Evolutionary conservation across 2,329 filamentous ascomycete genomes (phyloP).

Genomic region (Fusarium sarcochroum): DNA sequence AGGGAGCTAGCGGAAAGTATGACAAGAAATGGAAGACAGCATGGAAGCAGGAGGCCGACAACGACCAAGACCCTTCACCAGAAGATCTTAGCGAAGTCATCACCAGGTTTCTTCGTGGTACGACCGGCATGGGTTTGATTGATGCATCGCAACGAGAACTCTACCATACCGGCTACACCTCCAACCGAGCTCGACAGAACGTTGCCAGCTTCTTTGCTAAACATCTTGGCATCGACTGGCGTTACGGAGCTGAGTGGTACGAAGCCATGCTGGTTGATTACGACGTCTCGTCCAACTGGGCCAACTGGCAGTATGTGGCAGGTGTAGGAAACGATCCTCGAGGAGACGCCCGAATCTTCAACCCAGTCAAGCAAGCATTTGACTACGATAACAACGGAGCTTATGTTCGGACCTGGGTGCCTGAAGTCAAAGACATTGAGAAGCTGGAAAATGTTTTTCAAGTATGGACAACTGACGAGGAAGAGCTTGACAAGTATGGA

Average conservation of each 20-base stretch:
- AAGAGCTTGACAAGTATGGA: slow-evolving; percentile 69
- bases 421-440: slow-evolving; percentile 71
- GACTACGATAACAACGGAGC: slow-evolving; percentile 80
- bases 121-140: slow-evolving; percentile 81
- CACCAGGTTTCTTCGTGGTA: slow-evolving; percentile 73
- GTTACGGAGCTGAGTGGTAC: slow-evolving; percentile 86
- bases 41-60: slow-evolving; percentile 47
- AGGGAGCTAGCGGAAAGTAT: slow-evolving; percentile 59
- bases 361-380: slow-evolving; percentile 84
- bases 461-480: slow-evolving; percentile 73
- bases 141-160: slow-evolving; percentile 84
- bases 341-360: slow-evolving; percentile 80
- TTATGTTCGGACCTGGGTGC: slow-evolving; percentile 81
- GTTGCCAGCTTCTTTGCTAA: slow-evolving; percentile 81
- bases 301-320: slow-evolving; percentile 86
- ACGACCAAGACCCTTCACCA: slow-evolving; percentile 57
- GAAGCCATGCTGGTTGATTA: slow-evolving; percentile 82
- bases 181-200: slow-evolving; percentile 82
- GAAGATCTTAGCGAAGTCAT: slow-evolving; percentile 65
- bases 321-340: slow-evolving; percentile 86
- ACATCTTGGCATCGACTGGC: slow-evolving; percentile 83
- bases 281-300: slow-evolving; percentile 83
- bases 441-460: slow-evolving; percentile 76
- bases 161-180: slow-evolving; percentile 82
- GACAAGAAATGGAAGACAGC: slow-evolving; percentile 65